Conservation (phyloP, 352 stramenopile genomes). For the Phytophthora syringae region DNA sequence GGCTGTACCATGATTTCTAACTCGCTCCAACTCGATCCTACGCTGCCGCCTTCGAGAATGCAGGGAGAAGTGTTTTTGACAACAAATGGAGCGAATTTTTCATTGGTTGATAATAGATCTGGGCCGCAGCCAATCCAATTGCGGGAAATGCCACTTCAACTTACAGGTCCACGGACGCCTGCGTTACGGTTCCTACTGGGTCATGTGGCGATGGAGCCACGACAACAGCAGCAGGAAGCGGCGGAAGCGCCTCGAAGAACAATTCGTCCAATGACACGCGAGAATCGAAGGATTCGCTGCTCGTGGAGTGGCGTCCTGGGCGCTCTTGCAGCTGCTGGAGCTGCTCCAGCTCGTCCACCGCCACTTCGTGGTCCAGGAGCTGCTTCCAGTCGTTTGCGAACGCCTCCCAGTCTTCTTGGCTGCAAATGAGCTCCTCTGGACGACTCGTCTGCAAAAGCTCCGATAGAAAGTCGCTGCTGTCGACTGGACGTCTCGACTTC, state of each 20-base stretch:
- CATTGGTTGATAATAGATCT: constrained; percentile 15
- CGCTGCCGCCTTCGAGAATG: constrained; percentile 19
- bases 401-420: constrained; percentile 54
- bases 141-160: neutral
- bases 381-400: constrained; percentile 68
- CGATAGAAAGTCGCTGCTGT: constrained; percentile 17
- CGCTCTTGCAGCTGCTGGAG: constrained; percentile 30
- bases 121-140: constrained; percentile 8
- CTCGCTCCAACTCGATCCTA: constrained; percentile 12
- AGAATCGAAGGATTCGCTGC: neutral
- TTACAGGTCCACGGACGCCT: constrained; percentile 36
- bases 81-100: neutral
- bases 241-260: constrained; percentile 43
- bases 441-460: constrained; percentile 30
- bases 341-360: constrained; percentile 65
- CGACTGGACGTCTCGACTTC: constrained; percentile 13
- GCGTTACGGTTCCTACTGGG: constrained; percentile 20
- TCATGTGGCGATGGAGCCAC: constrained; percentile 37
- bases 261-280: constrained; percentile 33
- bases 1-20: neutral
- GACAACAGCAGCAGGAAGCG: constrained; percentile 31
- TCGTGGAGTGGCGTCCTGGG: constrained; percentile 22
- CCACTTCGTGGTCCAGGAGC: constrained; percentile 59
- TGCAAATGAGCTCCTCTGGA: constrained; percentile 59
- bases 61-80: neutral